Percentiles rank a stretch among this genome's conserved stretches.
These are phyloP conservation scores for Tinospora cordifolia DNA, from an alignment of 164 flowering plant genomes.

Conservation along the genomic window DNA sequence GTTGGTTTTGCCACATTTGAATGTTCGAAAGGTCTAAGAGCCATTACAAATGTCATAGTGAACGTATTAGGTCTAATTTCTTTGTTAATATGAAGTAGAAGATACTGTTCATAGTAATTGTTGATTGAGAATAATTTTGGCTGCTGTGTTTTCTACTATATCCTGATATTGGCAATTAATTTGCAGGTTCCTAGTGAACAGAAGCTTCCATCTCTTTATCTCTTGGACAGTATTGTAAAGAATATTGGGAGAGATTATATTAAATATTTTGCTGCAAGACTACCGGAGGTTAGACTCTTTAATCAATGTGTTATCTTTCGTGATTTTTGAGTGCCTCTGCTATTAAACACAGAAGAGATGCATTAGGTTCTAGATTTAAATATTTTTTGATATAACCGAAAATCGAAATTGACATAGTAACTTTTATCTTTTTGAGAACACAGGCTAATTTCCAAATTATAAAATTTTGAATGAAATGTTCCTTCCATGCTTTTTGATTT, in stretches of 20 bases:
- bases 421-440: too few relatives aligned
- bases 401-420: too few relatives aligned
- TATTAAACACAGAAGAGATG: neutral
- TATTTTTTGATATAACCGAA: too few relatives aligned
- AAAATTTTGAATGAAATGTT: too few relatives aligned
- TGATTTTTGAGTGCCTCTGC: neutral
- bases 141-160: neutral
- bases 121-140: neutral
- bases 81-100: neutral
- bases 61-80: neutral
- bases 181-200: conserved; percentile 92
- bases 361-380: too few relatives aligned
- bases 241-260: conserved; percentile 94
- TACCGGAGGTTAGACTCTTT: conserved; percentile 77
- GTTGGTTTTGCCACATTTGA: neutral
- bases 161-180: conserved; percentile 24
- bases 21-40: neutral
- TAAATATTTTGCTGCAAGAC: conserved; percentile 66
- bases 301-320: neutral
- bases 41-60: neutral
- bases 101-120: neutral
- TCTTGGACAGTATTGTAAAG: conserved; percentile 97
- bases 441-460: too few relatives aligned
- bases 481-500: too few relatives aligned
- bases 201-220: conserved; percentile 93